Evolutionary conservation across 352 stramenopile genomes (phyloP), one percentile per base, ranked within the genome.

Genomic region (Phytophthora pisi): DNA sequence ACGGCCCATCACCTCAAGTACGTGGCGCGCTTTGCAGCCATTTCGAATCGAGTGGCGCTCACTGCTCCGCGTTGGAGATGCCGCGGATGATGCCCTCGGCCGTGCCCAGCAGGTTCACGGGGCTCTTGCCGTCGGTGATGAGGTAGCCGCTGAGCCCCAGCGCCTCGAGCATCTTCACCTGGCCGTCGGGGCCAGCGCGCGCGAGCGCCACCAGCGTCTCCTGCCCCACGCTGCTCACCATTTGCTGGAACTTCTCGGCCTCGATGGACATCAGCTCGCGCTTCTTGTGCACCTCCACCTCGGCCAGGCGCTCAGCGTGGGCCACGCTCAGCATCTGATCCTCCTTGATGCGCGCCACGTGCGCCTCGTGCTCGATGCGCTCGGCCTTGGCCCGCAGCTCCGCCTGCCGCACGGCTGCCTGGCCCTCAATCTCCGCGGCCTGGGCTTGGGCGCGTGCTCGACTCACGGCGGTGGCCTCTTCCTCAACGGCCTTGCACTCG

Each of bases 81-180:
- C 82, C 82, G 57, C 79, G 86, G 58, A 92, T 91, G 67, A 92
- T 79, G 10, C 82, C 81, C 52, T 92, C 83, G 11, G 84, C 86
- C 4, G 86, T 91, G 62, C 79, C 84, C 51, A 94, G 59, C 52
- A 92, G 68, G 61, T 94, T 92, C 53, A 94, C 81, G 20, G 86
- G 86, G 18, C 79, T 91, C 74, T 92, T 94, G 61, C 86, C 86
- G 64, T 94, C 86, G 30, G 86, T 94, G 69, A 94, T 91, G 54
- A 94, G 74, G 67, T 92, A 92, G 42, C 86, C 84, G n/a, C 86
- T 82, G n/a, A 94, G 78, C 1, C 86, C 86, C 16, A 94, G 69
- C 30, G 84, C 81, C 47, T 88, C 75, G 38, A 94, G 74, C 81
- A 94, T 86, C 70, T 90, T 89, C 16, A 90, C 86, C 58, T 94